Evolutionary conservation across 2,329 filamentous ascomycete genomes (phyloP).

Genomic region (Colletotrichum paranaense): DNA sequence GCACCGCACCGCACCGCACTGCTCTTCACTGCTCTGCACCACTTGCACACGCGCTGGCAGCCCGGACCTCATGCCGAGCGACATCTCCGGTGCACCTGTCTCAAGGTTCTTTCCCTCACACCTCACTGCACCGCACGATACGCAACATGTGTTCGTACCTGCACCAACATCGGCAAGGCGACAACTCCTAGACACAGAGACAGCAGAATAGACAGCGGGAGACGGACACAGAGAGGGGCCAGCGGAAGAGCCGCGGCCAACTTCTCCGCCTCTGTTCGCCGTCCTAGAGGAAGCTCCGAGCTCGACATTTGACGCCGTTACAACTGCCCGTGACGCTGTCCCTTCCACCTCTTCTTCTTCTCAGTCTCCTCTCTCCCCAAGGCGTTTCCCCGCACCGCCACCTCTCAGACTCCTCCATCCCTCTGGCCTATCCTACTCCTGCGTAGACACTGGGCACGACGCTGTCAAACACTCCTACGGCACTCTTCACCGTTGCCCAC

Average conservation of each 20-base stretch:
- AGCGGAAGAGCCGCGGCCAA: background rate
- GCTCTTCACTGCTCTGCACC: background rate
- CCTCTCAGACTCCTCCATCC: background rate
- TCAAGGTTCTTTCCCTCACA: too few relatives aligned
- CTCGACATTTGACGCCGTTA: conserved; percentile 18
- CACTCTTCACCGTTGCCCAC: background rate
- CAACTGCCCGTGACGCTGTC: background rate
- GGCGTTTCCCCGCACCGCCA: background rate
- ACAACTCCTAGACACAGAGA: background rate
- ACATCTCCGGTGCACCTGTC: background rate
- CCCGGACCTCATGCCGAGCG: background rate
- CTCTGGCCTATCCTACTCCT: too few relatives aligned
- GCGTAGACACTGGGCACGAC: background rate
- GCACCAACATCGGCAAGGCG: background rate
- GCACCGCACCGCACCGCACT: background rate
- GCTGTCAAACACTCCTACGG: background rate
- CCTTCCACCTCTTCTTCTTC: background rate
- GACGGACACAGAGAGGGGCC: background rate
- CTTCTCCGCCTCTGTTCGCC: background rate
- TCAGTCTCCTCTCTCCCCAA: background rate
- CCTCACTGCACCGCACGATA: too few relatives aligned
- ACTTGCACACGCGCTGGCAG: background rate
- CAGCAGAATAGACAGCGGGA: background rate
- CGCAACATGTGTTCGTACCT: background rate
- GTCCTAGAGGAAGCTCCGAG: background rate